Evolutionary conservation across 768 basidiomycete species (phyloP), one percentile per base, ranked within the genome.

Genomic region (Auricularia heimuer): DNA sequence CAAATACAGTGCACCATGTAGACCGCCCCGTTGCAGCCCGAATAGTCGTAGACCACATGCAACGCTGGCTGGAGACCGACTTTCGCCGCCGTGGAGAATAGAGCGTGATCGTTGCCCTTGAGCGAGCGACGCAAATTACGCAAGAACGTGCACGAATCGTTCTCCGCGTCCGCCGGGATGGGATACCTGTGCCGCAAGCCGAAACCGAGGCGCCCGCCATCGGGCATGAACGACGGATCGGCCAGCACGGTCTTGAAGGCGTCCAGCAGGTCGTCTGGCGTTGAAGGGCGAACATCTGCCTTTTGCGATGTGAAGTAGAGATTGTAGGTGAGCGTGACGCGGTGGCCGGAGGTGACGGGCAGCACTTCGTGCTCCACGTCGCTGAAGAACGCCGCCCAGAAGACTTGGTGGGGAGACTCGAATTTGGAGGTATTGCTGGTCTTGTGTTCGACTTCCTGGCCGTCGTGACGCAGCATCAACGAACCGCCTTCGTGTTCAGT

Each of bases 401-500:
- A 51, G 18, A 51, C 47, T 42, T 42, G 39, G 18, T 54, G n/a
- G 7, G 29, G 18, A 7, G 54, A 11, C n/a, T 54, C 29, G n/a
- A n/a, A 54, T 1, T 18, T 1, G 7, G 21, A 14, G 1, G 47
- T 6, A 3, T 16, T 18, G 47, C 47, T 51, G 10, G 47, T 51
- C 11, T 10, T 21, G 47, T 51, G 47, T 18, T 18, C 16, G 6
- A 18, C 18, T 51, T 78, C 77, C 24, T 71, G 65, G 14, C 68
- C 73, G 8, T 58, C 63, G 39, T 77, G 73, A 11, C 74, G 75
- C 0, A 85, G 71, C 2, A 74, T 62, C 16, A 82, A 74, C 18
- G 71, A 69, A 3, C 82, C 83, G 1, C 82, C 82, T 64, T 79
- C 72, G 67, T 84, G 78, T 0, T 68, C 24, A 0, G 79, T 79